phyloP scores from a whole-genome alignment of 2,329 filamentous ascomycete genomes.

The Malbranchea zuffiana region DNA sequence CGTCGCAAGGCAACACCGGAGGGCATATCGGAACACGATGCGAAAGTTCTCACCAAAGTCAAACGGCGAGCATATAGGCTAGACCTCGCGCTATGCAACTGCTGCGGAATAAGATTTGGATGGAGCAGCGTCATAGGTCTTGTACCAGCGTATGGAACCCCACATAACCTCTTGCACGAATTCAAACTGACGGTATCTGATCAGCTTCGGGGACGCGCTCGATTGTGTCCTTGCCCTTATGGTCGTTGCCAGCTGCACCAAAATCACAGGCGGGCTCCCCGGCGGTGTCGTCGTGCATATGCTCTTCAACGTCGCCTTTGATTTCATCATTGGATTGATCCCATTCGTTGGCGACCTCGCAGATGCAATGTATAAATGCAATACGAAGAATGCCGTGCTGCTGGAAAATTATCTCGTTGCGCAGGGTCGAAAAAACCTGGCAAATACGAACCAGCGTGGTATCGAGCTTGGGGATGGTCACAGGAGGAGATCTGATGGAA shows the following conservation, averaged over 20 bases:
- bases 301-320: constrained; percentile 61
- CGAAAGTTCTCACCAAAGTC: constrained; percentile 69
- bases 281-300: constrained; percentile 53
- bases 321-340: constrained; percentile 40
- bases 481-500: constrained; percentile 15
- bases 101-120: constrained; percentile 73
- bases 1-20: constrained; percentile 73
- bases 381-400: constrained; percentile 37
- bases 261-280: constrained; percentile 63
- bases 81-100: constrained; percentile 73
- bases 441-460: constrained; percentile 1
- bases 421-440: constrained; percentile 24
- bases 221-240: constrained; percentile 65
- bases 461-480: constrained; percentile 6
- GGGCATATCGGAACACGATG: constrained; percentile 74
- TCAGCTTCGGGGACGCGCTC: constrained; percentile 60
- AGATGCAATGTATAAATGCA: constrained; percentile 39
- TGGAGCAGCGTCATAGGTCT: constrained; percentile 81
- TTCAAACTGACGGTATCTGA: constrained; percentile 2
- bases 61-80: constrained; percentile 76
- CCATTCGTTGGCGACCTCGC: constrained; percentile 41
- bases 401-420: constrained; percentile 36
- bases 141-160: constrained; percentile 61
- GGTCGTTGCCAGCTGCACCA: constrained; percentile 60
- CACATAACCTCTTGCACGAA: background rate